Conservation (phyloP, 129 eudicot species). For the Centaurea solstitialis region DNA sequence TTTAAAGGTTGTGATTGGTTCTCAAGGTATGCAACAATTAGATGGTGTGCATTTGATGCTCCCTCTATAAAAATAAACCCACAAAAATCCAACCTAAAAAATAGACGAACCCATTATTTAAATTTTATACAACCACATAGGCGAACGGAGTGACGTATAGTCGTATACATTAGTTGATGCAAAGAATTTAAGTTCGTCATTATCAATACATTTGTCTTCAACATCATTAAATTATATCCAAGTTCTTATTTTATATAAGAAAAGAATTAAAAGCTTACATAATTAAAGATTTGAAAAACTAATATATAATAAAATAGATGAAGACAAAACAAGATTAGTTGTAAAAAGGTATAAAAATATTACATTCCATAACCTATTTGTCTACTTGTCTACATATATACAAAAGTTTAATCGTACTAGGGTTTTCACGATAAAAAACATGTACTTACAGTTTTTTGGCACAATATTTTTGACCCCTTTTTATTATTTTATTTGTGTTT, state of each 20-base stretch:
- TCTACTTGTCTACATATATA: too few relatives aligned
- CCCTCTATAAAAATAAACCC: too few relatives aligned
- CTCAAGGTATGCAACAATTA: too few relatives aligned
- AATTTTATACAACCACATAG: too few relatives aligned
- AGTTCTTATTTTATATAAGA: neutral
- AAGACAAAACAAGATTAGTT: neutral
- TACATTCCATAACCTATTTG: too few relatives aligned
- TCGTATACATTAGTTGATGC: neutral
- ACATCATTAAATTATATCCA: neutral
- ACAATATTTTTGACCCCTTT: neutral
- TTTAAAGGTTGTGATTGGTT: too few relatives aligned
- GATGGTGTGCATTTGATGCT: too few relatives aligned
- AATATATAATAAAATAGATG: neutral
- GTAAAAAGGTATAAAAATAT: neutral
- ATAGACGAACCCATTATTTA: too few relatives aligned
- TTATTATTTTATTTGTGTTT: neutral
- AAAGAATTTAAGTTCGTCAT: neutral
- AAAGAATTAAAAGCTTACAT: neutral
- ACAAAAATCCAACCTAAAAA: neutral
- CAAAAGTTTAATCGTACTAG: neutral
- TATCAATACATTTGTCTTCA: neutral
- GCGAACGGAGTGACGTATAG: neutral
- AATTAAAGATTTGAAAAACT: neutral
- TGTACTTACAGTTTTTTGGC: neutral
- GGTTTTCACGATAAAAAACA: neutral